Evolutionary conservation across 495 filamentous ascomycete species (phyloP), one percentile per base, ranked within the genome.

Genomic region (Penicillium manginii): DNA sequence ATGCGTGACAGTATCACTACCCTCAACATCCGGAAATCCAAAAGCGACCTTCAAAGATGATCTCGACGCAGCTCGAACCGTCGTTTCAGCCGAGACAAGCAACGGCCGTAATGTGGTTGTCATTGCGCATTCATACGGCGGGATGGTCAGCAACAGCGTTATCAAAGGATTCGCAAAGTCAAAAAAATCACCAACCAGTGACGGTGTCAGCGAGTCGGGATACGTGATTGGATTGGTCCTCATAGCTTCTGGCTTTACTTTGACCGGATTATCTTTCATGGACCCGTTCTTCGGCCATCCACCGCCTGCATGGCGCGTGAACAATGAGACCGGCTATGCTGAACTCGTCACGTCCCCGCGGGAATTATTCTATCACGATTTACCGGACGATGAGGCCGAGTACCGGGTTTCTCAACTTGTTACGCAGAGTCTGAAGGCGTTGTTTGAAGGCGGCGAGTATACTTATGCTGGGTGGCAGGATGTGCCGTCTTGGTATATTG

Each of bases 121-220:
- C 40, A 54, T 84, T 11, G 71, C 71, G 9, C 81, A 85, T 65
- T 83, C 80, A 5, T 83, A 83, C 58, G 79, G 81, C 46, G 81
- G 81, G 42, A 70, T 79, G 32, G 76, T 82, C 1, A 79, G 73
- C 39, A 71, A 69, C 48, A 80, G 75, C 53, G 77, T 78, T 2
- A 71, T 82, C 59, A 77, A 76, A 57, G 80, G 75, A 0, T 70
- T 78, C 35, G 64, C 75, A 26, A 68, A 68, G 47, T 50, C 40
- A 18, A 48, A 69, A 4, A 40, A 49, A 22, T 40, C 66, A 45
- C n/a, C 57, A 33, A 43, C 59, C 61, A 10, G n/a, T 21, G 32
- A 54, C 0, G n/a, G n/a, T n/a, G 32, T n/a, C 45, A 42, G 57
- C 66, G 63, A 8, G 58, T 17, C 54, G 18, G 77, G 77, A 11